phyloP scores from a whole-genome alignment of 2,329 filamentous ascomycete genomes.

The Mollisiaceae sp. region DNA sequence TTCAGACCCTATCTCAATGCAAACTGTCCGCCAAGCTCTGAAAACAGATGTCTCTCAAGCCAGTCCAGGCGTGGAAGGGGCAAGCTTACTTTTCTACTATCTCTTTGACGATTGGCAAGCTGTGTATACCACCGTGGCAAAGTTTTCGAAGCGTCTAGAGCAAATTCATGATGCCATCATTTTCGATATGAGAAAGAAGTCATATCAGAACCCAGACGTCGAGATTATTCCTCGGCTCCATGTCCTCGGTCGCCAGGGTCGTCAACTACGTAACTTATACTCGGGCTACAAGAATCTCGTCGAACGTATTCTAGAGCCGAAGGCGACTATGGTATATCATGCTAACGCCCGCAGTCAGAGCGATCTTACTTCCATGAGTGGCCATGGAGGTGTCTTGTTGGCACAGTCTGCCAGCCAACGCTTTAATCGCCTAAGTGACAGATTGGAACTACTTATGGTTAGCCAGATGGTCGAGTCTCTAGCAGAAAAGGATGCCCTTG shows the following conservation, averaged over 20 bases:
- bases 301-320: conserved; percentile 54
- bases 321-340: conserved; percentile 15
- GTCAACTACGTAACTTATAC: conserved; percentile 64
- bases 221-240: conserved; percentile 64
- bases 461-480: conserved; percentile 67
- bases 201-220: conserved; percentile 47
- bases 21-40: conserved; percentile 39
- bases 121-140: conserved; percentile 59
- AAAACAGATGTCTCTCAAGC: conserved; percentile 38
- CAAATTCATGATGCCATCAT: conserved; percentile 45
- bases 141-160: conserved; percentile 52
- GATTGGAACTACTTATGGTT: conserved; percentile 64
- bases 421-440: conserved; percentile 63
- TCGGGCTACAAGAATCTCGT: conserved; percentile 65
- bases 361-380: conserved; percentile 1
- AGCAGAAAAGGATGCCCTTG: conserved; percentile 72
- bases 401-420: conserved; percentile 57
- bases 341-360: background rate
- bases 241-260: conserved; percentile 63
- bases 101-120: conserved; percentile 70
- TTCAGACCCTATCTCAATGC: conserved; percentile 39
- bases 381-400: conserved; percentile 40
- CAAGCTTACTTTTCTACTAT: conserved; percentile 68
- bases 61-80: conserved; percentile 51
- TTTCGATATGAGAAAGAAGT: conserved; percentile 41